Conservation (phyloP, 805 yeast species). For the Candida nitratophila region DNA sequence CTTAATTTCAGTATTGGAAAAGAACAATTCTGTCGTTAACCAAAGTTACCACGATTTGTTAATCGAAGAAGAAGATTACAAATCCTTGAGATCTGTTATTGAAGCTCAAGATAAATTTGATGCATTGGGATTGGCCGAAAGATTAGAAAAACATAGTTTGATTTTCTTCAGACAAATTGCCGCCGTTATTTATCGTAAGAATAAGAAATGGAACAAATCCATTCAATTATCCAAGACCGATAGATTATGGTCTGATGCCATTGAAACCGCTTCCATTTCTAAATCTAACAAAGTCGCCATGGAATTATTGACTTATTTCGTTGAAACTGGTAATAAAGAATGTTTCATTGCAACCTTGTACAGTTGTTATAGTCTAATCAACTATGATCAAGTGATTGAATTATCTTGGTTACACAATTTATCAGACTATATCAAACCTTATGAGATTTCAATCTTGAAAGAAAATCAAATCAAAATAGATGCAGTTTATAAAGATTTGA, state of each 20-base stretch:
- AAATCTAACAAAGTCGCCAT: slow-evolving; percentile 75
- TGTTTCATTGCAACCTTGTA: slow-evolving; percentile 87
- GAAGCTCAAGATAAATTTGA: slow-evolving; percentile 90
- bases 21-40: slow-evolving; percentile 87
- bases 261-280: slow-evolving; percentile 84
- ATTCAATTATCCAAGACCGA: slow-evolving; percentile 84
- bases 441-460: slow-evolving; percentile 73
- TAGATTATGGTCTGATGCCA: slow-evolving; percentile 91
- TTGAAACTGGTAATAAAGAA: slow-evolving; percentile 94
- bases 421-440: slow-evolving; percentile 84
- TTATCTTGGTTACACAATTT: slow-evolving; percentile 85
- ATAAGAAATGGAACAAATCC: slow-evolving; percentile 89
- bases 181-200: slow-evolving; percentile 87
- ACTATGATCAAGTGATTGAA: slow-evolving; percentile 80
- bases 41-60: slow-evolving; percentile 91
- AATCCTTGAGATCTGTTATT: slow-evolving; percentile 78
- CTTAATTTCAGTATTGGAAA: slow-evolving; percentile 82
- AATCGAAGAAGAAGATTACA: slow-evolving; percentile 95
- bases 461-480: slow-evolving; percentile 67
- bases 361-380: slow-evolving; percentile 73
- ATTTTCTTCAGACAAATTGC: slow-evolving; percentile 95
- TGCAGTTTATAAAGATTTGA: slow-evolving; percentile 62
- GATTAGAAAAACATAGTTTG: slow-evolving; percentile 85
- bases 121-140: slow-evolving; percentile 82
- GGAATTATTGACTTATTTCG: slow-evolving; percentile 84